Evolutionary conservation across 2,329 filamentous ascomycete genomes (phyloP), one percentile per base, ranked within the genome.

Genomic region (Botrytis cinerea): DNA sequence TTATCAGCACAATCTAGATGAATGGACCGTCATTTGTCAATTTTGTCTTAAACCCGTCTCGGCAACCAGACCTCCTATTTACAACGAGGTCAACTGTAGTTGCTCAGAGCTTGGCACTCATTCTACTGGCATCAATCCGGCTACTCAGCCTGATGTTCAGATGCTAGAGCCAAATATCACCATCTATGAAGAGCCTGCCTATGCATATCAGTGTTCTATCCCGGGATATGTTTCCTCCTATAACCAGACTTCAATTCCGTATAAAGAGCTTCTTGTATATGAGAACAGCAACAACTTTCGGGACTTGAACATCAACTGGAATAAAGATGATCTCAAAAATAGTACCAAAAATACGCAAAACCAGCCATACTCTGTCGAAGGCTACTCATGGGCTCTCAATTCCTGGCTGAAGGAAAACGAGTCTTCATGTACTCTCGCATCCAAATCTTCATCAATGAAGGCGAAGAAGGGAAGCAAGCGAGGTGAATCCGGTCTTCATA

Each of bases 81-180:
- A 75, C 75, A 79, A 78, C 60, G 25, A 73, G 16, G 77, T 78
- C 18, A 79, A 79, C 28, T 79, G 78, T 63, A 71, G 74, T 73
- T 80, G 78, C 66, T 74, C 74, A 20, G 76, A 77, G 63, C 54
- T 75, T 16, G 76, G 72, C 45, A 54, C 60, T 28, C 68, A 67
- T n/a, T 63, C 60, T 38, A 63, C 57, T 59, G 73, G 66, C 6
- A n/a, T 43, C 25, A 54, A 61, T 5, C 0, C 63, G n/a, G 18
- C 18, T 28, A 40, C 73, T 8, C 72, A 67, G 18, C 12, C 69
- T 14, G 71, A 74, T 38, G 28, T 1, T 48, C 43, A 74, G 16
- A 28, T 9, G 4, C 43, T 43, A 22, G 38, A 54, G n/a, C 70
- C 75, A 25, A 51, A 51, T 4, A 69, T 71, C 40, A 45, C 62